Conservation (phyloP, 2,329 filamentous ascomycete species). For the Phyllosticta citribraziliensis region DNA sequence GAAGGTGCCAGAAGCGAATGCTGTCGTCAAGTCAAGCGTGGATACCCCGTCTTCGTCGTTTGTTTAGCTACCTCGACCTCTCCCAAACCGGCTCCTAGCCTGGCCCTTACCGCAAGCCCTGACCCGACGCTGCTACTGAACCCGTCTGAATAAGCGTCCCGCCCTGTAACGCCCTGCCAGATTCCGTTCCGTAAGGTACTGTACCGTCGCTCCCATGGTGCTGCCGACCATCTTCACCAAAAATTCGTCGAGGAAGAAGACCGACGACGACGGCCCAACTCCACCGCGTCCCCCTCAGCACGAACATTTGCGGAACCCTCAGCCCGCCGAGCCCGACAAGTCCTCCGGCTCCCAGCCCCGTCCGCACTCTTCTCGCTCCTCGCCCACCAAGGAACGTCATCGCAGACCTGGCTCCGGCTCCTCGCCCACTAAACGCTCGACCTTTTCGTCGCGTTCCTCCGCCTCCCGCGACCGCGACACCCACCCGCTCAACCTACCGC, state of each 20-base stretch:
- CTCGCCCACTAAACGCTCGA: constrained; percentile 18
- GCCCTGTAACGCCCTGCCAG: constrained; percentile 1
- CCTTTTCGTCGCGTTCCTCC: constrained; percentile 29
- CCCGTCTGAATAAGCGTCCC: constrained; percentile 10
- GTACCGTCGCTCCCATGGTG: constrained; percentile 8
- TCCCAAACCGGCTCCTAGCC: background rate
- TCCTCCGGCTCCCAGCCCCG: constrained; percentile 13
- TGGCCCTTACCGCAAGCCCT: background rate
- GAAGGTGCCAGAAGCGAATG: background rate
- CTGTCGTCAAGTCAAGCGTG: background rate
- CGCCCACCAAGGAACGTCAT: constrained; percentile 21
- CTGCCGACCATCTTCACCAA: constrained; percentile 18
- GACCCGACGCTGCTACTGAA: background rate
- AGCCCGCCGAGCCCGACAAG: constrained; percentile 29
- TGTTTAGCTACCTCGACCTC: background rate
- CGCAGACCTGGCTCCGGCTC: constrained; percentile 21
- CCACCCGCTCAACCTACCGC: constrained; percentile 82
- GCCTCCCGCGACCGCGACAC: constrained; percentile 51
- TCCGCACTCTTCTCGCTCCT: constrained; percentile 3
- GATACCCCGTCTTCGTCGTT: constrained; percentile 2
- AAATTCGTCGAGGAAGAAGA: constrained; percentile 25
- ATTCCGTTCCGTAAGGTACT: background rate
- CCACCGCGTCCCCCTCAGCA: constrained; percentile 11
- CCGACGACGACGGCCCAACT: constrained; percentile 16
- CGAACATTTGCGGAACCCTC: constrained; percentile 15